Evolutionary conservation across 805 yeast genomes (phyloP), one percentile per base, ranked within the genome.

Genomic region (Ogataea thermomethanolica): DNA sequence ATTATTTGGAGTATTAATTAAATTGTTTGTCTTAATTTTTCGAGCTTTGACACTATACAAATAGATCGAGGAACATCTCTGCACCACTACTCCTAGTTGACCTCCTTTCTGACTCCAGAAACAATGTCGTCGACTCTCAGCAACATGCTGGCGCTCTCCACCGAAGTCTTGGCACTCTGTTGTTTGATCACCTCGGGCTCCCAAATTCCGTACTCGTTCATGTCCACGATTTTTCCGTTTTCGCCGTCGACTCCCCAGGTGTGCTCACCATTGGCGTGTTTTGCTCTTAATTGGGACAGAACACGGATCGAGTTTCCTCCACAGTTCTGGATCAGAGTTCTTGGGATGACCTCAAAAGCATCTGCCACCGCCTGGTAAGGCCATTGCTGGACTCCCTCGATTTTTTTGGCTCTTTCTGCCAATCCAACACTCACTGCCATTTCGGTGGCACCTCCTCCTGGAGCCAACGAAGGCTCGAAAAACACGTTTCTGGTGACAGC

Each of bases 371-470:
- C 97, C 67, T 87, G 93, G 66, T 93, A 93, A 35, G 99, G 99
- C 95, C 96, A 91, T 68, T 93, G 99, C 44, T 85, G 90, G 43
- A 91, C 84, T 46, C 98, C 99, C 63, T 89, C 96, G 51, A 93
- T 78, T 36, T 80, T 74, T 70, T 89, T 91, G 35, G 98, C 96
- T 67, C 79, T 83, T 61, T 90, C 96, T 12, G 95, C 76, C 45
- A 93, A 73, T 50, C 74, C 79, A 23, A 93, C 97, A 44, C 91
- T 75, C 28, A 93, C 89, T 3, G 98, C 98, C 98, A 93, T 93
- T 69, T 93, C 99, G 22, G 97, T 91, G 38, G 99, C 99, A 55
- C 99, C 99, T 46, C 99, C 99, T 56, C 99, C 99, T 35, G 99
- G 99, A 2, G 96, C 76, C 59, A 93, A 75, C 29, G 90, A 79